Evolutionary conservation across 129 eudicot genomes (phyloP).

Genomic region (Rutidosis leptorrhynchoides): DNA sequence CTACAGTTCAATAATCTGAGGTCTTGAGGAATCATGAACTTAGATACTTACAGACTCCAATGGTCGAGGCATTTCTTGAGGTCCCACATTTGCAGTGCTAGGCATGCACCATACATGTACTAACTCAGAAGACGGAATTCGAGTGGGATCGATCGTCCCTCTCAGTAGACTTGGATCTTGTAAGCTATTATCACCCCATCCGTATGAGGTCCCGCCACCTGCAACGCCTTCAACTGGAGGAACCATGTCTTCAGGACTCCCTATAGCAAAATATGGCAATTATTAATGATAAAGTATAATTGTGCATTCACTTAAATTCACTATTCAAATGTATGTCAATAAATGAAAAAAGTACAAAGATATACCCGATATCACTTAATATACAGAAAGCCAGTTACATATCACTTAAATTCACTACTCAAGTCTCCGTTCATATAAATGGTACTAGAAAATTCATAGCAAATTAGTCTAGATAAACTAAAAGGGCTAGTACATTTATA

Average conservation of each 20-base stretch:
- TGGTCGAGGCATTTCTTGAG: slow-evolving; percentile 81
- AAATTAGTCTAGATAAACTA: neutral
- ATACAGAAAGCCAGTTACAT: slow-evolving; percentile 1
- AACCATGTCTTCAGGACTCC: slow-evolving; percentile 62
- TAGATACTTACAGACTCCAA: slow-evolving; percentile 72
- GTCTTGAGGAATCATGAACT: neutral
- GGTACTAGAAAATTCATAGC: neutral
- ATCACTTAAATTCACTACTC: neutral
- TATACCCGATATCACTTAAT: slow-evolving; percentile 6
- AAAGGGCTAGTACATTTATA: slow-evolving; percentile 9
- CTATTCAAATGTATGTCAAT: slow-evolving; percentile 6
- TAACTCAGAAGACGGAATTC: slow-evolving; percentile 75
- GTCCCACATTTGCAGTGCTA: slow-evolving; percentile 87
- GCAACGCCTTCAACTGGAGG: slow-evolving; percentile 99
- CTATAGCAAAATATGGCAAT: slow-evolving; percentile 34
- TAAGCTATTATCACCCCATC: slow-evolving; percentile 70
- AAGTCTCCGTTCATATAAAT: neutral
- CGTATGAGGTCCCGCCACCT: slow-evolving; percentile 97
- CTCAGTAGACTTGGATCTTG: slow-evolving; percentile 49
- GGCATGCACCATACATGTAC: slow-evolving; percentile 96
- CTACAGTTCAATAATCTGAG: slow-evolving; percentile 14
- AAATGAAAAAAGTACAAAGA: slow-evolving; percentile 12
- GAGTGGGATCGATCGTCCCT: slow-evolving; percentile 70
- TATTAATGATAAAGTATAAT: neutral
- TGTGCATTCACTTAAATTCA: neutral